These are phyloP conservation scores for Cladobotryum mycophilum DNA, from an alignment of 2,329 filamentous ascomycete species.

Conservation along the genomic window DNA sequence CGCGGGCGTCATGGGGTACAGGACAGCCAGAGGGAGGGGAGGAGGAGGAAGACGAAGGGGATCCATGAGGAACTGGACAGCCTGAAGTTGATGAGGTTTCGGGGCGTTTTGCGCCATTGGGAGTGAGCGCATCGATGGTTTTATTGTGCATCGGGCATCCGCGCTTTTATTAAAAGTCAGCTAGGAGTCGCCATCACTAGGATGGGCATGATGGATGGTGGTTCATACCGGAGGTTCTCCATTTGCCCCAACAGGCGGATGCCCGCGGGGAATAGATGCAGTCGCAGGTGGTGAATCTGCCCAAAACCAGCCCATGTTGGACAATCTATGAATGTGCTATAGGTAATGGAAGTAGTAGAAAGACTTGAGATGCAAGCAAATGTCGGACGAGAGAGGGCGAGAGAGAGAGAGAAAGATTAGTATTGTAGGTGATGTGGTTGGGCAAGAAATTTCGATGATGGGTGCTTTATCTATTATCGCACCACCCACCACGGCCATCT, in stretches of 20 bases:
- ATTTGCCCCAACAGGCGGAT: slow-evolving; percentile 22
- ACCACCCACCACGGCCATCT: slow-evolving; percentile 1
- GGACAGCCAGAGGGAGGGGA: slow-evolving; percentile 35
- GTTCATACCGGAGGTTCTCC: slow-evolving; percentile 28
- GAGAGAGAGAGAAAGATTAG: slow-evolving; percentile 3
- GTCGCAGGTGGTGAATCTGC: slow-evolving; percentile 40
- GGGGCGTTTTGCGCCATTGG: slow-evolving; percentile 19
- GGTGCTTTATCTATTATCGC: slow-evolving; percentile 10
- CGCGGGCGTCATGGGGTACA: slow-evolving; percentile 35
- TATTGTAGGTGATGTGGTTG: background rate
- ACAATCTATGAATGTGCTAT: background rate
- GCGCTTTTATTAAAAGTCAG: slow-evolving; percentile 31
- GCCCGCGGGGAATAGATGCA: slow-evolving; percentile 27
- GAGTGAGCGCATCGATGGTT: slow-evolving; percentile 41
- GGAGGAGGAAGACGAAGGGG: slow-evolving; percentile 18
- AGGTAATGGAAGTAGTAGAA: background rate
- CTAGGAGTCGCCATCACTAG: background rate
- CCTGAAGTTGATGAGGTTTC: slow-evolving; percentile 25
- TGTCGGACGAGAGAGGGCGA: background rate
- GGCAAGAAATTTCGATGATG: slow-evolving; percentile 10
- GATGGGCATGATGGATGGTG: background rate
- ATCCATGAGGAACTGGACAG: slow-evolving; percentile 41
- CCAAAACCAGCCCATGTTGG: slow-evolving; percentile 59
- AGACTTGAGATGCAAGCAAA: background rate
- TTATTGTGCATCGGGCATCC: slow-evolving; percentile 54